Evolutionary conservation across 176 grass and related monocot genomes (phyloP).

Genomic region (Themeda triandra): DNA sequence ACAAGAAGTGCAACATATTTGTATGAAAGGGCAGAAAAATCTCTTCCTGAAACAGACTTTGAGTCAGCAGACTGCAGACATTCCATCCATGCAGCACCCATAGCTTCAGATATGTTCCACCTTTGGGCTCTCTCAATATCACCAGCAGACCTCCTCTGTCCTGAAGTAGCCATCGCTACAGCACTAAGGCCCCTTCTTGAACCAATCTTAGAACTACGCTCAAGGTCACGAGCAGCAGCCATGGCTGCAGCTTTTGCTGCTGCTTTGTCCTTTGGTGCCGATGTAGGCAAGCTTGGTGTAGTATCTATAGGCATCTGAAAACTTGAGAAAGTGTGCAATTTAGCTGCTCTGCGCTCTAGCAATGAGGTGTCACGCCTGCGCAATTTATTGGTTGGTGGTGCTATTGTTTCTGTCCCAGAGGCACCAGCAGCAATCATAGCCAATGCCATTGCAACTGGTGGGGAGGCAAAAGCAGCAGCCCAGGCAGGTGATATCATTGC

Average conservation of each 20-base stretch:
- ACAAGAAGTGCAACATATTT: constrained; percentile 99
- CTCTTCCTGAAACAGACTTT: constrained; percentile 74
- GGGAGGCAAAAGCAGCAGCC: constrained; percentile 98
- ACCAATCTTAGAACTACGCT: constrained; percentile 91
- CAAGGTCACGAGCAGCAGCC: constrained; percentile 87
- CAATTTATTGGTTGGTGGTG: constrained; percentile 59
- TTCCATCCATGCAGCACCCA: constrained; percentile 95
- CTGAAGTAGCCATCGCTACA: constrained; percentile 99
- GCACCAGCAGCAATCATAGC: constrained; percentile 99
- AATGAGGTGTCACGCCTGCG: constrained; percentile 69
- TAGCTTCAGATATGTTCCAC: constrained; percentile 98
- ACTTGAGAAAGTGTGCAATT: constrained; percentile 76
- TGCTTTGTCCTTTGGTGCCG: constrained; percentile 81
- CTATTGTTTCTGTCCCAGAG: constrained; percentile 76
- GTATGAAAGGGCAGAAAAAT: constrained; percentile 91
- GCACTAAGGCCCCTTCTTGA: constrained; percentile 95
- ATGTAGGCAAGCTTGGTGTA: constrained; percentile 43
- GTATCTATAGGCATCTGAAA: constrained; percentile 84
- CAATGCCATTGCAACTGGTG: constrained; percentile 96
- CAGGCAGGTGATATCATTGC: constrained; percentile 90
- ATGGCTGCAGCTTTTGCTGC: constrained; percentile 86
- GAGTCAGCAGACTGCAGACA: constrained; percentile 86
- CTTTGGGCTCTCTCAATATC: constrained; percentile 87
- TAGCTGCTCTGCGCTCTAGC: constrained; percentile 67
- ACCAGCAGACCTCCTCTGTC: constrained; percentile 74